Conservation (phyloP, 2,329 filamentous ascomycete genomes). For the Penicillium brasilianum region DNA sequence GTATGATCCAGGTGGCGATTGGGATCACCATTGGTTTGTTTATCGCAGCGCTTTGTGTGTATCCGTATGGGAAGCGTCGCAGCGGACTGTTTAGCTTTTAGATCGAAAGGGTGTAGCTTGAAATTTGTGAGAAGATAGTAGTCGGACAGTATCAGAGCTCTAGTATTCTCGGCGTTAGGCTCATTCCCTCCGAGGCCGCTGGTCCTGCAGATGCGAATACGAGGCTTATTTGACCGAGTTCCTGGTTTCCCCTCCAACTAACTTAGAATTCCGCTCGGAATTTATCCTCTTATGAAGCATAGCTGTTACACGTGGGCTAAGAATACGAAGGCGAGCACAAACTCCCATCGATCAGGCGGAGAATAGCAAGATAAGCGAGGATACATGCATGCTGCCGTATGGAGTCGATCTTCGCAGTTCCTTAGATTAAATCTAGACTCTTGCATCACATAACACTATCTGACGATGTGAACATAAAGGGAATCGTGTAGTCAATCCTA, state of each 20-base stretch:
- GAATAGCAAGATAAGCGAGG: not conserved
- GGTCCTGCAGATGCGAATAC: not conserved
- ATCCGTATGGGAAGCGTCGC: constrained; percentile 48
- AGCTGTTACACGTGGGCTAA: not conserved
- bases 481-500: not conserved
- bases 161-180: too few relatives aligned
- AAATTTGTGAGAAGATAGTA: too few relatives aligned
- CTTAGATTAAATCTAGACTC: too few relatives aligned
- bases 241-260: not conserved
- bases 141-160: too few relatives aligned
- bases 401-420: not conserved
- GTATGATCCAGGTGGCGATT: constrained; percentile 50
- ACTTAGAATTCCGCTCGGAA: not conserved
- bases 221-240: not conserved
- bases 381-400: not conserved
- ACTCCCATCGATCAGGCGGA: not conserved
- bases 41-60: constrained; percentile 47
- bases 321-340: not conserved
- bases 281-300: not conserved
- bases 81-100: constrained; percentile 49
- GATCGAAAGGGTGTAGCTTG: not conserved
- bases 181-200: not conserved
- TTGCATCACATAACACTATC: not conserved
- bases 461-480: too few relatives aligned
- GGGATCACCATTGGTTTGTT: constrained; percentile 51